A percentile compares a stretch with the other conserved stretches of the same genome.
phyloP scores from a whole-genome alignment of 2,329 filamentous ascomycete genomes.

The Bipolaris zeicola region DNA sequence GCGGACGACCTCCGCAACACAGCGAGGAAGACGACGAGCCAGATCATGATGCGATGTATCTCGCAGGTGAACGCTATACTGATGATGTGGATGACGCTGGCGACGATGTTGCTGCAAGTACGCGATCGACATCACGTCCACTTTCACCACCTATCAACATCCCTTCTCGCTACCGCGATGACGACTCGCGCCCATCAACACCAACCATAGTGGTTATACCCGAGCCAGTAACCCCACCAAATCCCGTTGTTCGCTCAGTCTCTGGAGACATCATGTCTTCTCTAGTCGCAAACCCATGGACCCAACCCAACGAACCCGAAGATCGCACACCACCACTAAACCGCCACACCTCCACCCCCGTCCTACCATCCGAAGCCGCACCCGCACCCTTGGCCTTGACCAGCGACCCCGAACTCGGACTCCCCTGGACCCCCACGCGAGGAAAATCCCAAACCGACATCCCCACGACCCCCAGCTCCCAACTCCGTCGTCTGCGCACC shows the following conservation, averaged over 20 bases:
- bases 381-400: constrained; percentile 18
- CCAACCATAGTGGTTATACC: constrained; percentile 34
- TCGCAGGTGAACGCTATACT: constrained; percentile 48
- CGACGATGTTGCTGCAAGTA: constrained; percentile 13
- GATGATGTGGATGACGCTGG: constrained; percentile 30
- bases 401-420: constrained; percentile 24
- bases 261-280: constrained; percentile 28
- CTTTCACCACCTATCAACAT: constrained; percentile 31
- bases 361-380: constrained; percentile 38
- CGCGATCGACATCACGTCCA: constrained; percentile 26
- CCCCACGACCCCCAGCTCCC: constrained; percentile 27
- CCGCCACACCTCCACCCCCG: constrained; percentile 38
- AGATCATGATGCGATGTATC: constrained; percentile 51
- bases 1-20: constrained; percentile 61
- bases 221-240: constrained; percentile 17
- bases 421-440: constrained; percentile 17
- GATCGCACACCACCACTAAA: constrained; percentile 13
- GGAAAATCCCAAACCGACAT: constrained; percentile 20
- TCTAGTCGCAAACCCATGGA: constrained; percentile 40
- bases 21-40: constrained; percentile 56
- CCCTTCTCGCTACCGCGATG: constrained; percentile 20
- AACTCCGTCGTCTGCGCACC: constrained; percentile 36
- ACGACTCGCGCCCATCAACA: constrained; percentile 27
- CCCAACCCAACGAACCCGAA: constrained; percentile 14
- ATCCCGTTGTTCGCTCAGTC: constrained; percentile 5